Evolutionary conservation across 2,329 filamentous ascomycete genomes (phyloP).

Genomic region (Hymenoscyphus occultus): DNA sequence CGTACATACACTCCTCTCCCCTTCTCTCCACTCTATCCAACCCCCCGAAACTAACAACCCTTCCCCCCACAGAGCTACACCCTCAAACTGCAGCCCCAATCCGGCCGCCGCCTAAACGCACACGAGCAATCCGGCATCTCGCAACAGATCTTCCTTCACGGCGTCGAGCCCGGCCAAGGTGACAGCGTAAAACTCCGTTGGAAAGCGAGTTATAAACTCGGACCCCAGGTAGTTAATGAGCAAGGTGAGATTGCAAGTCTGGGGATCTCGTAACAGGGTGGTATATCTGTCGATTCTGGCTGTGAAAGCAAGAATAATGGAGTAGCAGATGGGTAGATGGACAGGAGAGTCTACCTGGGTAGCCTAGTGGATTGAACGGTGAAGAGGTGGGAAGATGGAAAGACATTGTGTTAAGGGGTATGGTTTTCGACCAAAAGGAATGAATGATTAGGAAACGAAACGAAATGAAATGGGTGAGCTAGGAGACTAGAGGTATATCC

Average conservation of each 20-base stretch:
- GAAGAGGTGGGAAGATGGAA: too few relatives aligned
- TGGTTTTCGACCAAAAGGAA: neutral
- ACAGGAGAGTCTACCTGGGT: too few relatives aligned
- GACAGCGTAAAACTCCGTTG: conserved; percentile 84
- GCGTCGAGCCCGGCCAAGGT: conserved; percentile 68
- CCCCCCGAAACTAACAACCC: conserved; percentile 21
- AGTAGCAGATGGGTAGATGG: neutral
- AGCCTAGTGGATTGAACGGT: too few relatives aligned
- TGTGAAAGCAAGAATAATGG: neutral
- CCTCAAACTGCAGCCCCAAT: conserved; percentile 80
- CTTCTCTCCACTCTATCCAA: neutral
- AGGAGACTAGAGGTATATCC: neutral
- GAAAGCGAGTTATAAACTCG: conserved; percentile 77
- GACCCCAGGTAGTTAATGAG: conserved; percentile 68
- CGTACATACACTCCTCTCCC: conserved; percentile 26
- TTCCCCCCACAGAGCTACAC: conserved; percentile 62
- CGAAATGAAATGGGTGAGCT: neutral
- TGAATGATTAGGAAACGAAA: neutral
- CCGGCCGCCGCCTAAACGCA: conserved; percentile 70
- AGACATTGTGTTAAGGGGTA: neutral
- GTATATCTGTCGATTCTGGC: neutral
- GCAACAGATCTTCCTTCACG: conserved; percentile 75
- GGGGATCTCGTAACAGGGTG: conserved; percentile 56
- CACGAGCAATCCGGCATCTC: conserved; percentile 70
- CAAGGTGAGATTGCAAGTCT: conserved; percentile 82